These are phyloP conservation scores for Colletotrichum sp. DNA, from an alignment of 2,329 filamentous ascomycete genomes.

Conservation along the genomic window DNA sequence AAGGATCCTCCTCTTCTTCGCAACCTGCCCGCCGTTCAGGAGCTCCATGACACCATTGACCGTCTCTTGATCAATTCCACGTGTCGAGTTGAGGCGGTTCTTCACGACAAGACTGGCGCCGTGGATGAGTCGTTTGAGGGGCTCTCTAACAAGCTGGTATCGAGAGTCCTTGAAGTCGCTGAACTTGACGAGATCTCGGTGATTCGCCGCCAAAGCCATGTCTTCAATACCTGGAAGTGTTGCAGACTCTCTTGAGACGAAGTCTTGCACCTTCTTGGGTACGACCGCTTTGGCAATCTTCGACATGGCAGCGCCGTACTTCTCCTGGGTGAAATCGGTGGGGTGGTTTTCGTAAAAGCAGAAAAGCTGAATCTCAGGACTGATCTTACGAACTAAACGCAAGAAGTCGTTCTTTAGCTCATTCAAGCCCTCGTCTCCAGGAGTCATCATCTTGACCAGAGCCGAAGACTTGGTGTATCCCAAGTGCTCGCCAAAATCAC, in stretches of 20 bases:
- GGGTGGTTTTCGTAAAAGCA: constrained; percentile 46
- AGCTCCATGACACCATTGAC: constrained; percentile 35
- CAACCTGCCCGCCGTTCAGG: constrained; percentile 37
- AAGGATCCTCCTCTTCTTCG: constrained; percentile 36
- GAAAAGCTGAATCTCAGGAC: constrained; percentile 38
- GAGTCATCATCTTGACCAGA: constrained; percentile 44
- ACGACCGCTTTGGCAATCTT: constrained; percentile 36
- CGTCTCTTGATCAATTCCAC: constrained; percentile 37
- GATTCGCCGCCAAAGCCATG: constrained; percentile 39
- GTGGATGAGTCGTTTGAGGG: constrained; percentile 41
- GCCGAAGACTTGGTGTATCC: constrained; percentile 38
- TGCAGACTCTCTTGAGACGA: constrained; percentile 45
- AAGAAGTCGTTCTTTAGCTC: constrained; percentile 45
- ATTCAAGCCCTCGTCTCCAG: constrained; percentile 39
- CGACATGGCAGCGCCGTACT: constrained; percentile 31
- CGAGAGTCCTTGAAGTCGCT: constrained; percentile 42
- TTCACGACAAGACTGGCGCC: constrained; percentile 39
- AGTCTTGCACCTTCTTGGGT: constrained; percentile 38
- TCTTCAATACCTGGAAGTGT: constrained; percentile 39
- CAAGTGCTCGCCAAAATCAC: constrained; percentile 36
- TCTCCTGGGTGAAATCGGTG: constrained; percentile 35
- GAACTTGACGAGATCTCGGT: constrained; percentile 47
- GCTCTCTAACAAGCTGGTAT: constrained; percentile 40
- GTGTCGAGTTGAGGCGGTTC: constrained; percentile 39
- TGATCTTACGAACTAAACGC: constrained; percentile 36